phyloP scores from a whole-genome alignment of 371 early-diverging fungal genomes.

The Mucor irregularis region DNA sequence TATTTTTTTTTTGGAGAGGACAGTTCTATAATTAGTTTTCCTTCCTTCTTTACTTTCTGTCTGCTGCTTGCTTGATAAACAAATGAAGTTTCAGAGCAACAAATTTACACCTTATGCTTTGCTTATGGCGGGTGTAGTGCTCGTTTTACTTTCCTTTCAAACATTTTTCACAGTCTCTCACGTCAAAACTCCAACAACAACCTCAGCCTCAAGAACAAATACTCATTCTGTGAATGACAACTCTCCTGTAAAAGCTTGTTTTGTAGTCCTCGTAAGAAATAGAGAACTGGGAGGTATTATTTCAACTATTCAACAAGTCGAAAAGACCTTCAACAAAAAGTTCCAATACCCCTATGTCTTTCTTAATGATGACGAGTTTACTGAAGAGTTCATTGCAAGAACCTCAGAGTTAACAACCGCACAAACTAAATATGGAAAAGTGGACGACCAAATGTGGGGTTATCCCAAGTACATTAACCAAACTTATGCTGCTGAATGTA shows the following conservation, averaged over 20 bases:
- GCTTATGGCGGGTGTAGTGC: too few species aligned
- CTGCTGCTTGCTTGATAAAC: too few species aligned
- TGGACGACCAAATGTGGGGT: slow-evolving; percentile 69
- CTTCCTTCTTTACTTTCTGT: too few species aligned
- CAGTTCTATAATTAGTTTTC: too few species aligned
- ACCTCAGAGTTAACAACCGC: slow-evolving; percentile 61
- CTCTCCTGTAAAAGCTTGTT: slow-evolving; percentile 42
- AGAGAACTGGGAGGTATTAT: slow-evolving; percentile 72
- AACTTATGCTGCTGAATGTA: slow-evolving; percentile 58
- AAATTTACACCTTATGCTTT: too few species aligned
- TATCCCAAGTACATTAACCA: slow-evolving; percentile 82
- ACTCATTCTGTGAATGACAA: not conserved
- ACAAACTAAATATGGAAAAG: slow-evolving; percentile 53
- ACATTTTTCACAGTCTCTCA: too few species aligned
- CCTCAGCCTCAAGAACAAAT: too few species aligned
- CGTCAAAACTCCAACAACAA: too few species aligned
- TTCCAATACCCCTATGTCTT: slow-evolving; percentile 92
- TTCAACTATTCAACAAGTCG: slow-evolving; percentile 74
- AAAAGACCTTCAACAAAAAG: slow-evolving; percentile 81
- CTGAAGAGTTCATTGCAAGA: slow-evolving; percentile 62
- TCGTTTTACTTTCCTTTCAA: too few species aligned
- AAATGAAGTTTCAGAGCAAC: too few species aligned
- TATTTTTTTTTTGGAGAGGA: too few species aligned
- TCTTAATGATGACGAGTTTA: slow-evolving; percentile 84
- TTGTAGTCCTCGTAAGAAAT: slow-evolving; percentile 77